phyloP scores from a whole-genome alignment of 805 yeast species.

The Starmera caribaea region DNA sequence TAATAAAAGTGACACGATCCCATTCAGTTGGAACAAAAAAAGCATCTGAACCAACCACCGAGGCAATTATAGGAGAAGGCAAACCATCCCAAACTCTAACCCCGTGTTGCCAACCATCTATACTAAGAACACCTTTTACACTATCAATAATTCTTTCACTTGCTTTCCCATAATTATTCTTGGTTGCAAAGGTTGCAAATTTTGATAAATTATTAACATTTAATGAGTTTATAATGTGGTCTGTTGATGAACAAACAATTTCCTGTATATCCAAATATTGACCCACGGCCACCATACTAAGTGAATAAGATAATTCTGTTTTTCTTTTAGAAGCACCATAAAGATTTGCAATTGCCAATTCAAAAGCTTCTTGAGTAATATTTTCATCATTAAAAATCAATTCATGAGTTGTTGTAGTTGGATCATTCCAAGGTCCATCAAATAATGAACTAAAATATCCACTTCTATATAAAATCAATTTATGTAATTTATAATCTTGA shows the following conservation, averaged over 20 bases:
- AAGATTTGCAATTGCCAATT: slow-evolving; percentile 34
- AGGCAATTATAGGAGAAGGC: slow-evolving; percentile 31
- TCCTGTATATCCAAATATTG: slow-evolving; percentile 38
- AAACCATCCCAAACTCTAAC: slow-evolving; percentile 36
- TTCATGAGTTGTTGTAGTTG: slow-evolving; percentile 14
- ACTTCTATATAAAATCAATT: slow-evolving; percentile 33
- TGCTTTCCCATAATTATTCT: slow-evolving; percentile 35
- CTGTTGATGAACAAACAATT: slow-evolving; percentile 34
- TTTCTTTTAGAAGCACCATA: slow-evolving; percentile 32
- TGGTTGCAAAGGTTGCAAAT: slow-evolving; percentile 31
- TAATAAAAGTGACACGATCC: slow-evolving; percentile 42
- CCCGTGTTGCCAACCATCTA: slow-evolving; percentile 42
- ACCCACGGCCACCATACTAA: slow-evolving; percentile 38
- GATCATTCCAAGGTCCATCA: slow-evolving; percentile 32
- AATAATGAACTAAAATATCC: slow-evolving; percentile 39
- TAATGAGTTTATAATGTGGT: slow-evolving; percentile 25
- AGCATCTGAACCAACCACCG: slow-evolving; percentile 37
- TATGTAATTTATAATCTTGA: slow-evolving; percentile 34
- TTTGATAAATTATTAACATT: slow-evolving; percentile 26
- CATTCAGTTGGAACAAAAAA: slow-evolving; percentile 47
- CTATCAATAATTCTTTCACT: slow-evolving; percentile 35
- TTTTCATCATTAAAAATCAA: slow-evolving; percentile 31
- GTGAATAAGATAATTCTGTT: slow-evolving; percentile 26
- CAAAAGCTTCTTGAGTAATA: slow-evolving; percentile 37
- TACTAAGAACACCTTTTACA: slow-evolving; percentile 34